These are phyloP conservation scores for Hymenotorrendiella dingleyae DNA, from an alignment of 2,329 filamentous ascomycete genomes.

Conservation along the genomic window DNA sequence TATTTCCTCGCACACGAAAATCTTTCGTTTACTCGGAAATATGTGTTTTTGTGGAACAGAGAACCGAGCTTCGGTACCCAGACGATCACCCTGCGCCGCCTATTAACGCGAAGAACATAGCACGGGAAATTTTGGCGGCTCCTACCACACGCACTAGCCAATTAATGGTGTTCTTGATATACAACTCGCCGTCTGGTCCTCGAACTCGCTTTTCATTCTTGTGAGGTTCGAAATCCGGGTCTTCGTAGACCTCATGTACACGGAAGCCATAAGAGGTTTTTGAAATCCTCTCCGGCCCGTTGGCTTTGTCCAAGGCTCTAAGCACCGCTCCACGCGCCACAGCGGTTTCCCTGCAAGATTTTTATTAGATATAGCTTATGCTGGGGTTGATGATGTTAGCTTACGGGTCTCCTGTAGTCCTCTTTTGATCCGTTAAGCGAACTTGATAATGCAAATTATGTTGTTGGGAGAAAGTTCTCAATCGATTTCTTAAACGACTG, in stretches of 20 bases:
- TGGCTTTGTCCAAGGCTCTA: constrained; percentile 13
- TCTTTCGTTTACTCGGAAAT: constrained; percentile 2
- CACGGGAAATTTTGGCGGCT: no score
- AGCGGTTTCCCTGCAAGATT: constrained; percentile 11
- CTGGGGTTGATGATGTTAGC: neutral
- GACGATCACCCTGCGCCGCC: constrained; percentile 1
- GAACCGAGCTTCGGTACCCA: constrained; percentile 2
- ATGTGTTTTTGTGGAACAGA: constrained; percentile 4
- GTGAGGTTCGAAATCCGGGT: constrained; percentile 1
- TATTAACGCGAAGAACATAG: neutral
- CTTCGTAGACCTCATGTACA: constrained; percentile 4
- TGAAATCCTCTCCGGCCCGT: constrained; percentile 11
- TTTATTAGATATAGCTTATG: no score
- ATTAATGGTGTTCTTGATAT: constrained; percentile 10
- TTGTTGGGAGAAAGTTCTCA: neutral
- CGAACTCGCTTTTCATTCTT: constrained; percentile 1
- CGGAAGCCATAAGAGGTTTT: constrained; percentile 12
- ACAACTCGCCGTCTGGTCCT: constrained; percentile 9
- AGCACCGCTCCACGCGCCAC: constrained; percentile 12
- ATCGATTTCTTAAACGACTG: neutral
- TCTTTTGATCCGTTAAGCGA: neutral
- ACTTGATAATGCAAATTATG: neutral
- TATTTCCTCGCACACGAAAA: constrained; percentile 8
- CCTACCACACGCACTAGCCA: constrained; percentile 14
- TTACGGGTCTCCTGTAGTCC: neutral